Evolutionary conservation across 2,329 filamentous ascomycete species (phyloP).

Genomic region (Myriosclerotinia scirpicola): DNA sequence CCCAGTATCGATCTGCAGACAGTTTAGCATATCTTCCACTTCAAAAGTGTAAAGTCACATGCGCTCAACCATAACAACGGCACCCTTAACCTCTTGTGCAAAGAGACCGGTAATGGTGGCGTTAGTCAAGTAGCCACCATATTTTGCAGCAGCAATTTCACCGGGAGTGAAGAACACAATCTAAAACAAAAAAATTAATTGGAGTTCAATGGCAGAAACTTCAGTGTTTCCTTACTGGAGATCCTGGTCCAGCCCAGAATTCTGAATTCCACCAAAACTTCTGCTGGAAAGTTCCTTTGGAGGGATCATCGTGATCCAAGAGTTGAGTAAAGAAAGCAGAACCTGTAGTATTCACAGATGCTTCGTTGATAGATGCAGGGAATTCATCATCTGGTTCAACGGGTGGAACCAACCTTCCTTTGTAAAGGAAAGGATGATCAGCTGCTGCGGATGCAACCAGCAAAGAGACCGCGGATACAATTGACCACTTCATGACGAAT

Average conservation of each 20-base stretch:
- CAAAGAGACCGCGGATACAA: constrained; percentile 32
- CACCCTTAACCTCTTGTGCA: constrained; percentile 54
- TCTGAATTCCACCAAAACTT: constrained; percentile 54
- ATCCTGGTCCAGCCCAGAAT: constrained; percentile 54
- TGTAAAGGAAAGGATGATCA: constrained; percentile 29
- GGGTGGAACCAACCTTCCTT: constrained; percentile 34
- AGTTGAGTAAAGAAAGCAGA: constrained; percentile 46
- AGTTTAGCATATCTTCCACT: not conserved
- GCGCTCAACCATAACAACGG: constrained; percentile 57
- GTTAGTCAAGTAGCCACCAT: constrained; percentile 53
- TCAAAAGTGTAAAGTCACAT: constrained; percentile 27
- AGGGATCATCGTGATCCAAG: constrained; percentile 58
- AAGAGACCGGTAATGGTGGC: constrained; percentile 50
- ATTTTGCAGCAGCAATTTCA: constrained; percentile 49
- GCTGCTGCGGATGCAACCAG: constrained; percentile 26
- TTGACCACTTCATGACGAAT: constrained; percentile 34
- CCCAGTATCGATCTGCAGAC: constrained; percentile 55
- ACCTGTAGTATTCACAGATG: constrained; percentile 29
- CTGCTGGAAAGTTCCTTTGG: constrained; percentile 55
- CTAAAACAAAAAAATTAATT: constrained; percentile 36
- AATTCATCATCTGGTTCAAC: constrained; percentile 30
- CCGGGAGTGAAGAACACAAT: constrained; percentile 54
- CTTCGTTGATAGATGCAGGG: constrained; percentile 16
- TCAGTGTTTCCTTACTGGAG: constrained; percentile 45
- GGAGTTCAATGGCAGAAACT: not conserved